Evolutionary conservation across 2,329 filamentous ascomycete genomes (phyloP), one percentile per base, ranked within the genome.

Genomic region (Paecilomyces formosus): DNA sequence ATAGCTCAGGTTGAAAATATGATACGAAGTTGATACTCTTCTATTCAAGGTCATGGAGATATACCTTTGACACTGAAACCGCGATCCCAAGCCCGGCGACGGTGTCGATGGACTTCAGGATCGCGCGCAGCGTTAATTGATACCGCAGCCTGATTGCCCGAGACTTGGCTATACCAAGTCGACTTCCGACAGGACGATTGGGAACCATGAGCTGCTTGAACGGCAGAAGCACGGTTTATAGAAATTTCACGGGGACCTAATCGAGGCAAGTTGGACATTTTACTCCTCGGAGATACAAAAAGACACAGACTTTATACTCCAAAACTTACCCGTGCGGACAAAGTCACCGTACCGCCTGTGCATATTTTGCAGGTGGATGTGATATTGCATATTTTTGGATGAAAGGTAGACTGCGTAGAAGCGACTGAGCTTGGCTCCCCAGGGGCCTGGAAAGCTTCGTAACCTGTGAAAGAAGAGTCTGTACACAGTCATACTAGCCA

Each of bases 401-500:
- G 63, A 59, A n/a, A 70, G 59, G 6, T 57, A 58, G 0, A 67
- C 63, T 13, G 63, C 64, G 26, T 72, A 71, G 39, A 73, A 67
- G 3, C 64, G 66, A 6, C 65, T 65, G 12, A 72, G 24, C 45
- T 61, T 59, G 21, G 58, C 56, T 3, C 24, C 21, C 21, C 61
- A 57, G 1, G 59, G 63, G 0, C 64, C 62, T 1, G 60, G 64
- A 21, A 65, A 65, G 5, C 31, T 35, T 11, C 35, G 28, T 26
- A 64, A 31, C 6, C 59, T 59, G 54, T 65, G 62, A 18, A 60
- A 61, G 8, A 64, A 63, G 2, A 60, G 54, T 4, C 76, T 68
- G 62, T 79, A 75, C n/a, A 73, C 53, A 2, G 69, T 18, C 18
- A 77, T 74, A 59, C 74, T 77, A 13, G 31, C 22, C 13, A 33